These are phyloP conservation scores for Annona squamosa DNA, from an alignment of 164 flowering plant genomes.

Conservation along the genomic window DNA sequence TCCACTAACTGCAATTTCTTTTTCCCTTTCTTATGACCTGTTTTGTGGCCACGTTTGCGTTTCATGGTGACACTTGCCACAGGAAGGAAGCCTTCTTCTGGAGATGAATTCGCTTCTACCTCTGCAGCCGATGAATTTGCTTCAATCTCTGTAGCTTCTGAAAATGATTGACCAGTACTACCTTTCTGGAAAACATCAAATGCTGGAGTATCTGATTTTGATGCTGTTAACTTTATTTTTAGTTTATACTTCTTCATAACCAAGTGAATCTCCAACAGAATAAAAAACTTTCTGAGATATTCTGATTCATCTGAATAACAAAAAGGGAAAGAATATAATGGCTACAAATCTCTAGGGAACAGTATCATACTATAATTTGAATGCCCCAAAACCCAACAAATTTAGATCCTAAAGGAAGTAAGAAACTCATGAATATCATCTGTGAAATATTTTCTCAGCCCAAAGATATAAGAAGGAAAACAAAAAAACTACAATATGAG, in stretches of 20 bases:
- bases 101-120: conserved; percentile 1
- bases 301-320: neutral
- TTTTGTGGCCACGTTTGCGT: conserved; percentile 54
- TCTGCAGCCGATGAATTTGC: too few relatives aligned
- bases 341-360: neutral
- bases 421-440: too few relatives aligned
- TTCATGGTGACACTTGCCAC: conserved; percentile 39
- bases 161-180: neutral
- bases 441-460: too few relatives aligned
- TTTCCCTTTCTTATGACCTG: conserved; percentile 53
- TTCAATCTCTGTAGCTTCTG: neutral
- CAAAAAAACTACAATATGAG: too few relatives aligned
- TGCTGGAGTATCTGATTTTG: neutral
- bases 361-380: too few relatives aligned
- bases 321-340: neutral
- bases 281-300: neutral
- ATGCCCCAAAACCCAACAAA: too few relatives aligned
- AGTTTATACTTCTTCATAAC: conserved; percentile 5
- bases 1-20: conserved; percentile 23
- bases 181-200: neutral
- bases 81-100: neutral
- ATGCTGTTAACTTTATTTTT: conserved; percentile 1
- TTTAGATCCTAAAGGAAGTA: too few relatives aligned
- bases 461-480: too few relatives aligned
- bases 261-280: neutral